Evolutionary conservation across 140 eudicot species (phyloP).

Genomic region (Anethum foeniculum): DNA sequence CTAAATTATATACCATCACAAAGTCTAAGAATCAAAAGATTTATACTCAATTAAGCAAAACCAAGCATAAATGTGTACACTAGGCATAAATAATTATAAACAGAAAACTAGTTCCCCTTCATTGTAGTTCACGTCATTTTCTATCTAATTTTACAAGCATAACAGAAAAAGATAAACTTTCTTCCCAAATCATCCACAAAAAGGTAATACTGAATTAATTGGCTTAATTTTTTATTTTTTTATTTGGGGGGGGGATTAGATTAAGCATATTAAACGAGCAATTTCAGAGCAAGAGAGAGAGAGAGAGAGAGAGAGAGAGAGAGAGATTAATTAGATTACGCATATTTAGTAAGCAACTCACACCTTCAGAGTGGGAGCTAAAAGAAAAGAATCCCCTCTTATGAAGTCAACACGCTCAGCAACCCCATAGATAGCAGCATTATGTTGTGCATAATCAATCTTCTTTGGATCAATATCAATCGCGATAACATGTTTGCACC

Average conservation of each 20-base stretch:
- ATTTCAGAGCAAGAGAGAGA: not conserved
- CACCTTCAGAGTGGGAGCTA: conserved; percentile 76
- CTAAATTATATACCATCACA: not conserved
- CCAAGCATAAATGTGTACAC: too few species aligned
- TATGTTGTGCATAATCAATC: conserved; percentile 77
- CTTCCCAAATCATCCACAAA: too few species aligned
- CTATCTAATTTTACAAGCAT: too few species aligned
- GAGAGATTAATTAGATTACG: not conserved
- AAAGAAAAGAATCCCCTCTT: conserved; percentile 58
- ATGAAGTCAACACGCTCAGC: conserved; percentile 59
- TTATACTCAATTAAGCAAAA: not conserved
- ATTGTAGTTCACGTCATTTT: too few species aligned
- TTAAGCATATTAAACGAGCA: too few species aligned
- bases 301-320: too few species aligned
- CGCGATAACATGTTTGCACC: conserved; percentile 61
- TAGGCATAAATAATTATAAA: too few species aligned
- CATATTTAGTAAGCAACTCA: not conserved
- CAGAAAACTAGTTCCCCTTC: too few species aligned
- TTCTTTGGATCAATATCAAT: conserved; percentile 90
- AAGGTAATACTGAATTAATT: too few species aligned
- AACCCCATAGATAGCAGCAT: conserved; percentile 86
- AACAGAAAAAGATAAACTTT: too few species aligned
- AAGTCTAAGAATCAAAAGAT: not conserved
- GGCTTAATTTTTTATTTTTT: too few species aligned
- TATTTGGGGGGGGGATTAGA: too few species aligned